Base-by-base conservation (phyloP, 140 eudicot genomes). In the Senecio squalidus region DNA sequence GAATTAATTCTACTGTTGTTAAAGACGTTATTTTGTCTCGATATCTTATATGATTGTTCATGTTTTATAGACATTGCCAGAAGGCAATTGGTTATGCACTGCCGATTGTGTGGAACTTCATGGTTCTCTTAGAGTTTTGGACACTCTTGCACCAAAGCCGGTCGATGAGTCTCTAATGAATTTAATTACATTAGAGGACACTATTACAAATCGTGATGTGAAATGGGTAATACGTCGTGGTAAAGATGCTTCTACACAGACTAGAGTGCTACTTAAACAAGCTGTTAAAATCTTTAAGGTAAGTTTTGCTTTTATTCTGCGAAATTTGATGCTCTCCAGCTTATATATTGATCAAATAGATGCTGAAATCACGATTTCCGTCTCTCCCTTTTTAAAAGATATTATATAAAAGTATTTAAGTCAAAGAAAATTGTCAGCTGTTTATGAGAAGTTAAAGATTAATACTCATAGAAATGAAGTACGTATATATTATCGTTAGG, bases 231-330 rank as follows among this genome's bases (percentile, higher is more conserved):
- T 85, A 52, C 65, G 82, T 21, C 76, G 75, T 63, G 97, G 95
- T 29, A 80, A 83, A 57, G 43, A 61, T 64, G 47, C 86, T 23
- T 70, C 89, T 23, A 76, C 71, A 18, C 83, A 76, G 51, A 74
- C 75, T 41, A 74, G 70, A 58, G n/a, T 73, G 62, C 61, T 85
- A 82, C 82, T 90, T 62, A 50, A 75, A 4, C 72, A 86, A 40
- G 94, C 82, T 55, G 73, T 80, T 18, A 70, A 81, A 2, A 83
- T 90, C 62, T 86, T 90, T 71, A 90, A 86, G 76, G 97, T 86
- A 71, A 66, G 94, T 68, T 2, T 15, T 79, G 51, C 34, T 28
- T 26, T 8, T 53, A 26, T 13, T 41, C 24, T 30, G 38, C 13
- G 43, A 3, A 36, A 36, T 36, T 36, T n/a, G n/a, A n/a, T n/a